Percentiles rank a stretch among this genome's conserved stretches.
phyloP scores from a whole-genome alignment of 177 flowering plant genomes.

The Vitis hybrid region DNA sequence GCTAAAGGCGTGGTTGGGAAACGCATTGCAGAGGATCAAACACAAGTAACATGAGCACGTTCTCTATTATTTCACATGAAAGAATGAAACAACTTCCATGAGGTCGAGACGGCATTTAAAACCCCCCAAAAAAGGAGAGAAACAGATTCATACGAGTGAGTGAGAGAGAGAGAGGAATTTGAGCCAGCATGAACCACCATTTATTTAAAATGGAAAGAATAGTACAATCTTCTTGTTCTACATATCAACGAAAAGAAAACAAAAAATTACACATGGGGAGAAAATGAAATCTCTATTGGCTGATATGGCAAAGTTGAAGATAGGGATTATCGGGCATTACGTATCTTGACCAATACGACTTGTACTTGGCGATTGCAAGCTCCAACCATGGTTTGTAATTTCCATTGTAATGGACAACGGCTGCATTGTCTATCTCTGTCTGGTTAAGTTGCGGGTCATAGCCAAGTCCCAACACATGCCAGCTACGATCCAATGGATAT shows the following conservation, averaged over 20 bases:
- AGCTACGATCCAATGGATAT: constrained; percentile 73
- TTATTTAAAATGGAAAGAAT: too few relatives aligned
- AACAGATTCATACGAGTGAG: too few relatives aligned
- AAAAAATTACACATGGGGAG: neutral
- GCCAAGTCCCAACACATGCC: constrained; percentile 97
- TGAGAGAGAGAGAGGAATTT: too few relatives aligned
- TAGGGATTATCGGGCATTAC: constrained; percentile 72
- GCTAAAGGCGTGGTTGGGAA: constrained; percentile 7
- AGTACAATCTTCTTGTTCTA: neutral
- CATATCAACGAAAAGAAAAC: neutral
- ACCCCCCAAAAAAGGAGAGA: too few relatives aligned
- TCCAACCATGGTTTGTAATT: constrained; percentile 98
- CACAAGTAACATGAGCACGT: neutral
- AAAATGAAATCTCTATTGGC: constrained; percentile 15
- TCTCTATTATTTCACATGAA: neutral
- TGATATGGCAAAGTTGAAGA: constrained; percentile 63
- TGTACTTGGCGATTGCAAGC: constrained; percentile 83
- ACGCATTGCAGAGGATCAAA: constrained; percentile 24
- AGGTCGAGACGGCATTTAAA: too few relatives aligned
- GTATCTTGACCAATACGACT: constrained; percentile 76
- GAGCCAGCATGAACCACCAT: too few relatives aligned
- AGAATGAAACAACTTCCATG: too few relatives aligned
- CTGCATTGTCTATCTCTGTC: constrained; percentile 86
- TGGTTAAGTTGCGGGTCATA: constrained; percentile 91
- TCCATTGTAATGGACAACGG: constrained; percentile 92